Evolutionary conservation across 139 green algal genomes (phyloP), one percentile per base, ranked within the genome.

Genomic region (Diplosphaera chodatii): DNA sequence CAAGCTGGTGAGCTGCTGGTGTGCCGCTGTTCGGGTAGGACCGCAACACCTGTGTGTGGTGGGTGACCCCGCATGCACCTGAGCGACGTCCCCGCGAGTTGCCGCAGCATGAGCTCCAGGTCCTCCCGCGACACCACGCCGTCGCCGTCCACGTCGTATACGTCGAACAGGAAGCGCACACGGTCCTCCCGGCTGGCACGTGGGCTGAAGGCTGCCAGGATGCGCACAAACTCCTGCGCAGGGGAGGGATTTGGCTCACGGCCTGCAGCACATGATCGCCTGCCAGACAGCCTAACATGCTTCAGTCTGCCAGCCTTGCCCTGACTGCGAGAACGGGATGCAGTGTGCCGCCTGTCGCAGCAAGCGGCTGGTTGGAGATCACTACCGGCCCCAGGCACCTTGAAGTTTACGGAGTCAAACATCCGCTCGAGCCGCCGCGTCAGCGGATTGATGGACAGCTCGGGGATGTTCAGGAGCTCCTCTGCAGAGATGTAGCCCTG

Each of bases 371-470:
- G n/a, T n/a, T n/a, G n/a, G n/a, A n/a, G n/a, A n/a, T n/a, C n/a
- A n/a, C n/a, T n/a, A n/a, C n/a, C n/a, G n/a, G n/a, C n/a, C n/a
- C n/a, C n/a, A n/a, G n/a, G 31, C 16, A 79, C 74, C 67, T 87
- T 88, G 70, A 97, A 97, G 81, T 98, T 98, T 21, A 94, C 86
- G 40, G 80, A 87, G 56, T 97, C 91, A 71, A 93, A 94, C 55
- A 94, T 78, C 25, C 88, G 87, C 32, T 92, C 84, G 68, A 96
- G 69, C 0, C 84, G 76, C 48, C 89, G 82, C 20, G 88, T 85
- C 8, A 98, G 66, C 0, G 94, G 94, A 80, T 97, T 98, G 80
- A 98, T 97, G 70, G 86, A 92, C 3, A 98, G 88, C 79, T 98
- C 94, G 16, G 94, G 94, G 32, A 98, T 97, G 74, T 69, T 76